phyloP scores from a whole-genome alignment of 805 yeast species.

The Candida dajiaensis region DNA sequence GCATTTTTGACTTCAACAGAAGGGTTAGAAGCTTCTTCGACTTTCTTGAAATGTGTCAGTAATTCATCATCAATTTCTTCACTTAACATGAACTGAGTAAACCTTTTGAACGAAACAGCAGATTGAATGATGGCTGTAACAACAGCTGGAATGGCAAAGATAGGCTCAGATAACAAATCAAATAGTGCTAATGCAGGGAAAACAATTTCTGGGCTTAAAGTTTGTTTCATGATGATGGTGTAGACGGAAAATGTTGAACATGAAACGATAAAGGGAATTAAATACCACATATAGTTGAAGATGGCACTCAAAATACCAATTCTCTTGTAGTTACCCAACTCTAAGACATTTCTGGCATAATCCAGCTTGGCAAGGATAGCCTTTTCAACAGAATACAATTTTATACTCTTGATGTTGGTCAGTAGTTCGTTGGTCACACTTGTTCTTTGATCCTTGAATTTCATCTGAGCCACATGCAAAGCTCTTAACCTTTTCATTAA shows the following conservation, averaged over 20 bases:
- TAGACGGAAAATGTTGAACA: constrained; percentile 54
- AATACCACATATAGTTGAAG: constrained; percentile 52
- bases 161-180: constrained; percentile 51
- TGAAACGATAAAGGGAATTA: constrained; percentile 61
- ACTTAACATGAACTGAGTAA: constrained; percentile 41
- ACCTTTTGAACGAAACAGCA: constrained; percentile 50
- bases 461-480: constrained; percentile 52
- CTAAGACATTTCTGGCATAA: constrained; percentile 52
- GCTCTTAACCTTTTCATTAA: constrained; percentile 40
- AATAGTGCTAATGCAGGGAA: constrained; percentile 64
- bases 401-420: constrained; percentile 55
- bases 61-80: constrained; percentile 38
- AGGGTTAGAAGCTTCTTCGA: constrained; percentile 13
- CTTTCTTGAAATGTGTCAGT: constrained; percentile 24
- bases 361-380: constrained; percentile 51
- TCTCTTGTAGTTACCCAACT: constrained; percentile 42
- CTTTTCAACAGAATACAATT: constrained; percentile 64
- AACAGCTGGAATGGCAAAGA: constrained; percentile 51
- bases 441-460: constrained; percentile 54
- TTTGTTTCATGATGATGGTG: constrained; percentile 38
- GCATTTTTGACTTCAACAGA: constrained; percentile 42
- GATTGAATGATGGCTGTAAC: constrained; percentile 55
- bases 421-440: constrained; percentile 54
- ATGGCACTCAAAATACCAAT: constrained; percentile 44
- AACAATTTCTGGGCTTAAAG: constrained; percentile 61